These are phyloP conservation scores for Waitea zeae DNA, from an alignment of 1,284 basidiomycete species.

Conservation along the genomic window DNA sequence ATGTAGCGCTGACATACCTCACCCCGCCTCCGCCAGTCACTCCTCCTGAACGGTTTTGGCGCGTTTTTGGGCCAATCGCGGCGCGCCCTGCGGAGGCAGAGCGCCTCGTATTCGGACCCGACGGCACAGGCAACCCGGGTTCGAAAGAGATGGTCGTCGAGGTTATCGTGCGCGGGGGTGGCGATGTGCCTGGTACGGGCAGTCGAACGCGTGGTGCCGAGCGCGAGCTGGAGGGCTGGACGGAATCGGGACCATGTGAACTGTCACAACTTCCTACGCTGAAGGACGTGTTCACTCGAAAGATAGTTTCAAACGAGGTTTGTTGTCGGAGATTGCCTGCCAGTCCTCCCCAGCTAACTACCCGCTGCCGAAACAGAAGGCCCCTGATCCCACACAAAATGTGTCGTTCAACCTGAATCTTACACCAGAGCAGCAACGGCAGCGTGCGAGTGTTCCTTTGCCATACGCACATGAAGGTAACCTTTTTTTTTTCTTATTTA, in stretches of 20 bases:
- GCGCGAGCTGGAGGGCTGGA: constrained; percentile 50
- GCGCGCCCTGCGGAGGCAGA: constrained; percentile 43
- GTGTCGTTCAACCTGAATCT: constrained; percentile 75
- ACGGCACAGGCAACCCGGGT: constrained; percentile 30
- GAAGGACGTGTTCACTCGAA: constrained; percentile 26
- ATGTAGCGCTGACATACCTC: constrained; percentile 51
- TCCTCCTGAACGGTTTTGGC: constrained; percentile 54
- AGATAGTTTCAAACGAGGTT: constrained; percentile 22
- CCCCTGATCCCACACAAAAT: constrained; percentile 40
- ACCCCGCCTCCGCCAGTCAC: constrained; percentile 47
- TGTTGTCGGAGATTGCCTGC: constrained; percentile 8
- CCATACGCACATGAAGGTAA: constrained; percentile 75
- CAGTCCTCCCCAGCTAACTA: constrained; percentile 3
- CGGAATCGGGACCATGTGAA: constrained; percentile 20
- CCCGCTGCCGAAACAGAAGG: constrained; percentile 13
- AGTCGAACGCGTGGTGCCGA: constrained; percentile 35
- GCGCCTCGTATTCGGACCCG: constrained; percentile 35
- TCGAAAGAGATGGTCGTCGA: constrained; percentile 41
- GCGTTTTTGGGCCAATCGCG: constrained; percentile 47
- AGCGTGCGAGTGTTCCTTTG: constrained; percentile 64
- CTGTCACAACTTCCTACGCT: constrained; percentile 30
- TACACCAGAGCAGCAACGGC: constrained; percentile 69
- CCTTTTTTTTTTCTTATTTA: not conserved
- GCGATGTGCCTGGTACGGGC: constrained; percentile 20
- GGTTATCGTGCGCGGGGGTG: constrained; percentile 28